Base-by-base conservation (phyloP, 2,329 filamentous ascomycete genomes). In the Purpureocillium lavendulum region DNA sequence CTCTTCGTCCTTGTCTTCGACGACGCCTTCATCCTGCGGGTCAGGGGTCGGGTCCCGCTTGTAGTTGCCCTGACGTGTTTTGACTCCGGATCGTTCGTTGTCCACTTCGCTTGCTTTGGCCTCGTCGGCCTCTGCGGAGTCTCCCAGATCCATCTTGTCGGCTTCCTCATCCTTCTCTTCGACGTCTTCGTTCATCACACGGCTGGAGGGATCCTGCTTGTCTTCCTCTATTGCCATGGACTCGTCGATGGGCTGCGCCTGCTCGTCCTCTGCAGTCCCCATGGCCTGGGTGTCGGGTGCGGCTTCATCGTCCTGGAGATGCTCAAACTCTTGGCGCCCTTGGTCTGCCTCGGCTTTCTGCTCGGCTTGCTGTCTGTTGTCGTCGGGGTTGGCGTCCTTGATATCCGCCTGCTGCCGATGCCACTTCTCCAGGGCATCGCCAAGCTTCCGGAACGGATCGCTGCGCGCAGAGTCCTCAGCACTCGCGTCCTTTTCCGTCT, bases 371-470 rank as follows among this genome's bases (percentile, higher is more conserved):
- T 77, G 62, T 26, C 74, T 69, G 15, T 71, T 61, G 11, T 64
- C 56, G 39, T 77, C 67, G 2, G 74, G 65, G 14, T 56, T 52
- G 5, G 61, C 57, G 42, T 83, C 73, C 56, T 75, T 68, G 50
- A 98, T 97, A 45, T 95, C 84, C 35, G 77, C 78, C 53, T 94
- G 86, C 54, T 88, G 86, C 42, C 86, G 78, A 60, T 97, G 89
- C 87, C 89, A 98, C 51, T 83, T 79, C 59, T 97, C 89, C 26
- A 98, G 71, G 6, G 87, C 84, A 64, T 98, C 88, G 16, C 92
- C 92, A 24, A 98, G 76, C 55, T 95, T 94, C 65, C 92, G 92
- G 71, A 96, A 95, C 1, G 88, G 85, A 49, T 92, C 79, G 34
- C 70, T 62, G 30, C 61, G 63, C 39, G 65, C 60, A 7, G 62